Conservation (phyloP, 2,329 filamentous ascomycete genomes). For the Exophiala sideris region DNA sequence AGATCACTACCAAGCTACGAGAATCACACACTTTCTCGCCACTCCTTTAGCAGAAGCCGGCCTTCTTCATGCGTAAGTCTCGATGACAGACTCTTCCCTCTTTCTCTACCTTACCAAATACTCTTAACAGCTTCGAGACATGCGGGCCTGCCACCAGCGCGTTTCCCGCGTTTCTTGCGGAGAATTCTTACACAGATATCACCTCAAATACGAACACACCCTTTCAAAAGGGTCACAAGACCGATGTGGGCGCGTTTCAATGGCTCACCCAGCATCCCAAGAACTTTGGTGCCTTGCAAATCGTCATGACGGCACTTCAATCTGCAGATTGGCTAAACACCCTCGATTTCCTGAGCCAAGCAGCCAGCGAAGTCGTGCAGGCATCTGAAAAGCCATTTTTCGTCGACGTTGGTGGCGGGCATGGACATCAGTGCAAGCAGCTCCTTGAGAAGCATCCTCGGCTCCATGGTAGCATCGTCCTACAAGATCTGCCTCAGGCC, state of each 20-base stretch:
- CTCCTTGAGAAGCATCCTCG: slow-evolving; percentile 21
- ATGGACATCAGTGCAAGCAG: slow-evolving; percentile 21
- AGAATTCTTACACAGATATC: slow-evolving; percentile 32
- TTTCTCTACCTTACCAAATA: neutral
- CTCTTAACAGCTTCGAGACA: slow-evolving; percentile 19
- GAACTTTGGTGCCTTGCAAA: slow-evolving; percentile 15
- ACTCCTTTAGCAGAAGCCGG: slow-evolving; percentile 9
- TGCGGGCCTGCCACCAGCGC: slow-evolving; percentile 20
- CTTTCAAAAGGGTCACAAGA: slow-evolving; percentile 34
- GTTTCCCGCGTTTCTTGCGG: slow-evolving; percentile 32
- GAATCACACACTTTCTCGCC: slow-evolving; percentile 25
- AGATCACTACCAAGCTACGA: slow-evolving; percentile 25
- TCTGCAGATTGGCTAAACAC: slow-evolving; percentile 9
- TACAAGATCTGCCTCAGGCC: slow-evolving; percentile 40
- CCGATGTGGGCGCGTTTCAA: slow-evolving; percentile 30
- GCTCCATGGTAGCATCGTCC: slow-evolving; percentile 19
- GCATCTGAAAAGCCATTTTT: slow-evolving; percentile 20
- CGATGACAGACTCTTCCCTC: neutral
- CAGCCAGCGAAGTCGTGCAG: neutral
- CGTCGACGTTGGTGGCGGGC: slow-evolving; percentile 28
- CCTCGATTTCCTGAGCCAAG: slow-evolving; percentile 8
- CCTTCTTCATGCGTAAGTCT: slow-evolving; percentile 18
- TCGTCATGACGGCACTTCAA: slow-evolving; percentile 17
- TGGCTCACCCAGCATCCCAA: slow-evolving; percentile 32
- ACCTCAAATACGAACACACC: slow-evolving; percentile 28